Percentiles rank a stretch among this genome's conserved stretches.
Conservation (phyloP, 2,329 filamentous ascomycete species). For the Trichoderma afroharzianum region DNA sequence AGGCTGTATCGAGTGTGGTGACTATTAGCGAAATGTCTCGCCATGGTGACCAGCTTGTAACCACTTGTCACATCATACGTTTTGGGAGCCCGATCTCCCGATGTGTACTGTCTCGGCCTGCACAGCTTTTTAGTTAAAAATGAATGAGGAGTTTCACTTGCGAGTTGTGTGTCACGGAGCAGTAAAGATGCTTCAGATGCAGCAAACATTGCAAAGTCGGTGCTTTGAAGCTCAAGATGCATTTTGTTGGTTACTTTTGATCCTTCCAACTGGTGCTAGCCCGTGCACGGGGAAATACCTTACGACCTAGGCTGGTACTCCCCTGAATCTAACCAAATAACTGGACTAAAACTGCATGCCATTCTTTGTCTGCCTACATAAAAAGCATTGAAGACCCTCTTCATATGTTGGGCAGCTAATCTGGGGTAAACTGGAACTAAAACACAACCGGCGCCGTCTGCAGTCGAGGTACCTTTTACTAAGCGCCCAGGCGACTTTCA, state of each 20-base stretch:
- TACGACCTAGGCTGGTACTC: not conserved
- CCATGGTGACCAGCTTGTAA: not conserved
- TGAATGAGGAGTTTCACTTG: not conserved
- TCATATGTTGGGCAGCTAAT: not conserved
- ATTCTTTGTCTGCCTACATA: not conserved
- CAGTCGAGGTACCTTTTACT: conserved; percentile 1
- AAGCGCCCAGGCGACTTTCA: not conserved
- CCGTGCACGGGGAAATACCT: not conserved
- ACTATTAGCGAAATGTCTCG: not conserved
- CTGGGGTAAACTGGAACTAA: conserved; percentile 6
- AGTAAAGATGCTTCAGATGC: not conserved
- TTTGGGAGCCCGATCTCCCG: not conserved
- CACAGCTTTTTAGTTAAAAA: not conserved
- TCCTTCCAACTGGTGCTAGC: not conserved
- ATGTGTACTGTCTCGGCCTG: not conserved
- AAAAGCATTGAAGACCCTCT: not conserved
- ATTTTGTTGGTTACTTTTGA: not conserved
- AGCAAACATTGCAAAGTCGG: not conserved
- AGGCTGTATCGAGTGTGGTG: not conserved
- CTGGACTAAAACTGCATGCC: not conserved
- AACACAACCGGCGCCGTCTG: not conserved
- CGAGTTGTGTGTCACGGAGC: not conserved
- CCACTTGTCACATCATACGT: not conserved
- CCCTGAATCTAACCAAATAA: not conserved
- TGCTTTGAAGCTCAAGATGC: not conserved